Conservation (phyloP, 306 rosid genomes). For the cucumber (Cucumis sativus) region DNA sequence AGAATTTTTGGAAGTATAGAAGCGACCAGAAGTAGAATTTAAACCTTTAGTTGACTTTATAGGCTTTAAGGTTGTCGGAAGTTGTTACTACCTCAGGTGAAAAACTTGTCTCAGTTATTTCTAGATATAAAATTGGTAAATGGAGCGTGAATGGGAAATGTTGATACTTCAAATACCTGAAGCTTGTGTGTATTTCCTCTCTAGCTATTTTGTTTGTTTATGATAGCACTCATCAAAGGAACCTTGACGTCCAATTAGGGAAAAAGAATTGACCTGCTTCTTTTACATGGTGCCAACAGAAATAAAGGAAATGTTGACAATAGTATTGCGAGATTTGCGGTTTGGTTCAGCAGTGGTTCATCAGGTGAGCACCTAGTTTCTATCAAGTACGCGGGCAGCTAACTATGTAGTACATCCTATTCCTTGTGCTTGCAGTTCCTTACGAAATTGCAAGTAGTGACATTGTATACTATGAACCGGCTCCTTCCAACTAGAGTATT, state of each 20-base stretch:
- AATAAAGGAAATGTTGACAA: conserved; percentile 65
- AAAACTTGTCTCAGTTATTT: background rate
- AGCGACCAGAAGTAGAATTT: background rate
- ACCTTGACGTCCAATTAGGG: background rate
- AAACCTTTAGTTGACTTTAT: background rate
- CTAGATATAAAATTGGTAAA: background rate
- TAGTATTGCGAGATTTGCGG: conserved; percentile 58
- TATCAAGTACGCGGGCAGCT: background rate
- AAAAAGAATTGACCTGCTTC: conserved; percentile 2
- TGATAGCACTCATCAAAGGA: background rate
- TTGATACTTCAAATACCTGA: background rate
- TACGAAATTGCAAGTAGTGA: background rate
- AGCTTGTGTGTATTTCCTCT: background rate
- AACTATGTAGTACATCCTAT: background rate
- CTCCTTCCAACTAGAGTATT: background rate
- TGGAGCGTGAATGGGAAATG: conserved; percentile 13
- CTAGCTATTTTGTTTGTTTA: background rate
- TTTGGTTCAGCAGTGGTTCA: conserved; percentile 93
- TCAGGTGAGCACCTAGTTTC: conserved; percentile 44
- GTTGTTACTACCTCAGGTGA: background rate
- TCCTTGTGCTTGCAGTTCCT: background rate
- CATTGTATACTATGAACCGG: background rate
- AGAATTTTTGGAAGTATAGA: background rate
- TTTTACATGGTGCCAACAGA: conserved; percentile 38
- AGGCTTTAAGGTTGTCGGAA: background rate